These are phyloP conservation scores for Botryosphaeria agaves DNA, from an alignment of 2,329 filamentous ascomycete genomes.

Conservation along the genomic window DNA sequence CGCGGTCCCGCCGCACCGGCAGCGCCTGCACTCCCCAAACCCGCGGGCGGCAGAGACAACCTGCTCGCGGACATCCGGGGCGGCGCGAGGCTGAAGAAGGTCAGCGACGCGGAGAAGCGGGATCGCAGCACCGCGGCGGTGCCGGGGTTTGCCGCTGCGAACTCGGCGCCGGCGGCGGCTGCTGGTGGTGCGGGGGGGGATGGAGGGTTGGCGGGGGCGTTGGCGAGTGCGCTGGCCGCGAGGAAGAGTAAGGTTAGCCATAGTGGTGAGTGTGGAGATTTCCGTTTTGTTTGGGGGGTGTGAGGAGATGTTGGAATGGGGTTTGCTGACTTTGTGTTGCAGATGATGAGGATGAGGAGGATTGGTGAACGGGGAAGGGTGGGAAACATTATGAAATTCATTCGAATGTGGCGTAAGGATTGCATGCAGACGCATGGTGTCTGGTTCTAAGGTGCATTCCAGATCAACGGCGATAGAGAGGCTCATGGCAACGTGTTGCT, in stretches of 20 bases:
- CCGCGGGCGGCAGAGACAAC: constrained; percentile 36
- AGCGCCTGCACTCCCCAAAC: constrained; percentile 22
- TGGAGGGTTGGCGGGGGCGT: constrained; percentile 25
- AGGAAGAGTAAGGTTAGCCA: constrained; percentile 88
- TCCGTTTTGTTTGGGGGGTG: constrained; percentile 2
- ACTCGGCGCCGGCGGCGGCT: constrained; percentile 32
- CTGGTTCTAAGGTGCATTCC: no score
- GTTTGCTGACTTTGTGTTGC: constrained; percentile 12
- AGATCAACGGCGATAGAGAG: no score
- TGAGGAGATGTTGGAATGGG: constrained; percentile 1
- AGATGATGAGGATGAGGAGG: constrained; percentile 67
- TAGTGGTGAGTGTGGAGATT: constrained; percentile 61
- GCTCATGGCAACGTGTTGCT: no score
- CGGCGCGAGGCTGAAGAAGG: constrained; percentile 51
- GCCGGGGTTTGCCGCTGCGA: constrained; percentile 34
- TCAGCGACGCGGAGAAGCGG: constrained; percentile 50
- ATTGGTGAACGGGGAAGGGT: constrained; percentile 48
- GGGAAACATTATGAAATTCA: no score
- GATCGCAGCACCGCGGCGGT: constrained; percentile 53
- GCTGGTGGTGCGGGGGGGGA: constrained; percentile 36
- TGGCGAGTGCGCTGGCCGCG: constrained; percentile 71
- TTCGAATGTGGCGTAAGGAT: no score
- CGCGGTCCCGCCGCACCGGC: constrained; percentile 27
- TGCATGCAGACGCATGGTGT: no score
- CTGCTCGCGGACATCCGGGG: constrained; percentile 57